Percentiles rank a stretch among this genome's conserved stretches.
phyloP scores from a whole-genome alignment of 176 grass and related monocot genomes.

The Raddia distichophylla region DNA sequence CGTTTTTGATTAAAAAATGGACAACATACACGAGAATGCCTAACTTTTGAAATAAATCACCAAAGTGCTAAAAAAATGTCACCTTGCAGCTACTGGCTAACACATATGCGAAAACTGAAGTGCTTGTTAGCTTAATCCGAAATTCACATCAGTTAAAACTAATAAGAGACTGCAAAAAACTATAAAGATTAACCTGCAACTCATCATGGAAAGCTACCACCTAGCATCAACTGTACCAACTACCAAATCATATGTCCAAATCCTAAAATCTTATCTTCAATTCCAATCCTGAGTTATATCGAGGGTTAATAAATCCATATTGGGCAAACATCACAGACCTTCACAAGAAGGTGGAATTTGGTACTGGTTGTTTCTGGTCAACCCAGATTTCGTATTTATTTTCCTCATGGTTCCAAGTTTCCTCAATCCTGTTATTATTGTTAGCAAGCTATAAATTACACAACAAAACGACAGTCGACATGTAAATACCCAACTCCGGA shows the following conservation, averaged over 20 bases:
- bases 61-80: neutral
- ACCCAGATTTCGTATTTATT: neutral
- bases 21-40: neutral
- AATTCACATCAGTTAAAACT: neutral
- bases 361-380: neutral
- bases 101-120: neutral
- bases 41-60: neutral
- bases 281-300: neutral
- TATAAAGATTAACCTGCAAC: neutral
- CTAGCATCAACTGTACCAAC: neutral
- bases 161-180: slow-evolving; percentile 9
- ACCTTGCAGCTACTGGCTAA: neutral
- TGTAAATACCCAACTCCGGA: neutral
- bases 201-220: neutral
- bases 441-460: neutral
- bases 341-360: neutral
- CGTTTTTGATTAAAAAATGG: neutral
- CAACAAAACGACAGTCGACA: neutral
- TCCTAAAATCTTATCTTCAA: neutral
- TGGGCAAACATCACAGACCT: neutral
- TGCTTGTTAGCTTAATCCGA: neutral
- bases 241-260: neutral
- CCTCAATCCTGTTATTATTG: neutral
- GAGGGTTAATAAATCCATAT: neutral
- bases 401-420: neutral